Base-by-base conservation (phyloP, 306 rosid genomes). In the Quercus aquifolioides region DNA sequence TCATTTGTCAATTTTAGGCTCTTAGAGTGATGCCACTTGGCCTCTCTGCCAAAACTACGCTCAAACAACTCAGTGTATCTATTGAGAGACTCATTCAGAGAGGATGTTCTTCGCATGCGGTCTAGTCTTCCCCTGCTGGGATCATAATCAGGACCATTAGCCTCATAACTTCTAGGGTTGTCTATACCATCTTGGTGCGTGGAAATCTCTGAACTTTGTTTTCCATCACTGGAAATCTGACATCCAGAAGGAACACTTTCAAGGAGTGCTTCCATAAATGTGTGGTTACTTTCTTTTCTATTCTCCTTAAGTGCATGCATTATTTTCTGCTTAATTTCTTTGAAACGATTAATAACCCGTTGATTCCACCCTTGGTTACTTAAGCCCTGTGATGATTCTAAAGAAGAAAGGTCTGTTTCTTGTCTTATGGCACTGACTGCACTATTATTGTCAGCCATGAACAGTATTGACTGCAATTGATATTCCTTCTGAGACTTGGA, bases 291-390 rank as follows among this genome's bases (percentile, higher is more conserved):
- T 74, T 86, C 85, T 83, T 79, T 91, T 43, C 77, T 92, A 74
- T 86, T 80, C 56, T 94, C 98, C 86, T 81, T 85, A 25, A 93
- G 81, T 19, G 86, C 86, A 65, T 84, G 92, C 80, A 78, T 88
- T 80, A 95, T 88, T 90, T 87, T 95, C 84, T 84, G 92, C 86
- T 88, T 93, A 56, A 91, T 85, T 75, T 80, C 82, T 83, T 87
- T 90, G 87, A 95, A 91, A 26, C 91, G 94, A 64, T 88, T 90
- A 64, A 91, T 21, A 57, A 93, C 99, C 82, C 84, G 49, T 59
- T 91, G 94, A 84, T 93, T 95, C 99, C 99, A 95, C 52, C 97
- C 97, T 76, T 75, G 89, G 77, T 85, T 83, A 80, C 67, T 81
- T 58, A 75, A 62, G 77, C 85, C 90, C 63, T 74, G 84, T 57